A percentile compares a stretch with the other conserved stretches of the same genome.
These are phyloP conservation scores for Epithemia pelagica DNA, from an alignment of 108 stramenopile species.

Conservation along the genomic window DNA sequence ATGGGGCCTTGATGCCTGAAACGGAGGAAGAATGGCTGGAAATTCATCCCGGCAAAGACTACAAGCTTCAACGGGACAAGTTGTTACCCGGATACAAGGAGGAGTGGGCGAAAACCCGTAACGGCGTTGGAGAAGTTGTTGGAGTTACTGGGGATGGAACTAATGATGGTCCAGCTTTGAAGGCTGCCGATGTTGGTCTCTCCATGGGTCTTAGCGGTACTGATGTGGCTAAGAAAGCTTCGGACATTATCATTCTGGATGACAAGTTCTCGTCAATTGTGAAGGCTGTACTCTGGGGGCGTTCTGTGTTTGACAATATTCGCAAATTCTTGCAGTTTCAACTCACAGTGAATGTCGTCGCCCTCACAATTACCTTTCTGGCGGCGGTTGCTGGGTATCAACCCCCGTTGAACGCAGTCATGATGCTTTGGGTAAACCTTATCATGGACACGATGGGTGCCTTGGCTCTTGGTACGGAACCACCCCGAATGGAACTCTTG, in stretches of 20 bases:
- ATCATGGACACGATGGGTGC: slow-evolving; percentile 99
- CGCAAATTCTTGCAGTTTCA: slow-evolving; percentile 98
- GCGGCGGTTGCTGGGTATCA: slow-evolving; percentile 89
- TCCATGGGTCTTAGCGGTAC: slow-evolving; percentile 97
- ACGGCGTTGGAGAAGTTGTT: slow-evolving; percentile 81
- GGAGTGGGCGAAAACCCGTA: slow-evolving; percentile 51
- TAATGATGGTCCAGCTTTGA: slow-evolving; percentile 95
- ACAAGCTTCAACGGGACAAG: slow-evolving; percentile 41
- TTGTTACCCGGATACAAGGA: slow-evolving; percentile 64
- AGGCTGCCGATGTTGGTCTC: slow-evolving; percentile 95
- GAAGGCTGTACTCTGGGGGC: slow-evolving; percentile 94
- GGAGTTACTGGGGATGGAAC: slow-evolving; percentile 98
- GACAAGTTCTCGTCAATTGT: slow-evolving; percentile 99
- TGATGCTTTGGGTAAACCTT: slow-evolving; percentile 99
- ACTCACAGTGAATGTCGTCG: slow-evolving; percentile 96
- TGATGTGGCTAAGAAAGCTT: slow-evolving; percentile 97
- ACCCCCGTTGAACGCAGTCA: slow-evolving; percentile 94
- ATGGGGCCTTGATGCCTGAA: slow-evolving; percentile 65
- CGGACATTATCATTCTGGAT: slow-evolving; percentile 98
- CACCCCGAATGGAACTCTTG: slow-evolving; percentile 71
- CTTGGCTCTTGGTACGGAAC: slow-evolving; percentile 96
- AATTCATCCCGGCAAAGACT: slow-evolving; percentile 52
- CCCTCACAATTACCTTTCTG: slow-evolving; percentile 93
- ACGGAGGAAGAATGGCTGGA: slow-evolving; percentile 52
- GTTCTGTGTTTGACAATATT: slow-evolving; percentile 97